Percentiles rank a stretch among this genome's conserved stretches.
phyloP scores from a whole-genome alignment of 768 basidiomycete species.

The Lentinula edodes region DNA sequence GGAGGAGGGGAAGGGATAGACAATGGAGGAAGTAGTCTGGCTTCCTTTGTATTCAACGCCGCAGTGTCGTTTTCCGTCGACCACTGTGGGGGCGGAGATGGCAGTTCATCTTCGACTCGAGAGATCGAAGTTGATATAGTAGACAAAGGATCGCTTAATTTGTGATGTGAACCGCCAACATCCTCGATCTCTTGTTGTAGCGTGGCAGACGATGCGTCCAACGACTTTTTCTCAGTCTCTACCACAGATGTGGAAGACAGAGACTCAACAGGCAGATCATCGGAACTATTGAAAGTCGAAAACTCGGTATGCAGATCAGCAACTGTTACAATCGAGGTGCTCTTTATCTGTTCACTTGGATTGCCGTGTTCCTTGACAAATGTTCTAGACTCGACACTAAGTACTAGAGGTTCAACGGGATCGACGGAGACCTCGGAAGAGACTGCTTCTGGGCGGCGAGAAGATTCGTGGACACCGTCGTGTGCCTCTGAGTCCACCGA shows the following conservation, averaged over 20 bases:
- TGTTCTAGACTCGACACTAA: not conserved
- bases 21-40: not conserved
- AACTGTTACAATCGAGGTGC: not conserved
- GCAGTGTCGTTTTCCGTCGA: not conserved
- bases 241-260: not conserved
- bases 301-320: not conserved
- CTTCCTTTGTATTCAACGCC: not conserved
- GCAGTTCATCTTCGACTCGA: not conserved
- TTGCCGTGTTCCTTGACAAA: not conserved
- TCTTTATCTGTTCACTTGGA: not conserved
- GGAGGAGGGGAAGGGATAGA: not conserved
- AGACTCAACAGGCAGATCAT: not conserved
- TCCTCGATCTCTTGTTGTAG: not conserved
- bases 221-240: not conserved
- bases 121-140: not conserved
- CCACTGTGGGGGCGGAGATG: not conserved
- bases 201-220: not conserved
- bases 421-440: not conserved
- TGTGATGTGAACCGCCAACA: not conserved
- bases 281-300: not conserved
- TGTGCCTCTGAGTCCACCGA: not conserved
- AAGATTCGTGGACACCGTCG: not conserved
- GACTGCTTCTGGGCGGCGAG: not conserved
- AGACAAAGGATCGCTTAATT: too few relatives aligned
- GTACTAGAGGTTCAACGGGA: not conserved